Percentiles rank a stretch among this genome's conserved stretches.
phyloP scores from a whole-genome alignment of 2,329 filamentous ascomycete species.

The Colletotrichum tabaci region DNA sequence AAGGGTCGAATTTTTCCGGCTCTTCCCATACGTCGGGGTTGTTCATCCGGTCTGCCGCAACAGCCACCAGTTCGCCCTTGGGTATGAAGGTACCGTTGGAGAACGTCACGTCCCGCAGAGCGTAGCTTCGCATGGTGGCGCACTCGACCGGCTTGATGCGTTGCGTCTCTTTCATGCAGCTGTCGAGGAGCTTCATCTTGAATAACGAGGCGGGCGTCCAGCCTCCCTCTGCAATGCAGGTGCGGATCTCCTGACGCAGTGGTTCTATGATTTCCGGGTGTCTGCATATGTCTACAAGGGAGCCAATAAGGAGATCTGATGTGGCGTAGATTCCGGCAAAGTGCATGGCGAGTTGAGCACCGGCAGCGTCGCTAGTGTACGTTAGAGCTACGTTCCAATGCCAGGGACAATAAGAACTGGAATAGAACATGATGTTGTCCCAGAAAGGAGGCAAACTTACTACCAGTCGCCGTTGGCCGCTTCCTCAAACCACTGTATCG shows the following conservation, averaged over 20 bases:
- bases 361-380: not conserved
- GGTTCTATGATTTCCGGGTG: constrained; percentile 57
- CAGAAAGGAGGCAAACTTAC: no score
- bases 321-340: not conserved
- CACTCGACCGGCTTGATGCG: constrained; percentile 40
- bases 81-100: constrained; percentile 6
- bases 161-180: constrained; percentile 57
- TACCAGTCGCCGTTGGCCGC: not conserved
- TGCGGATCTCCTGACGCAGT: constrained; percentile 58
- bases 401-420: no score
- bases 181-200: constrained; percentile 58
- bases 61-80: constrained; percentile 12
- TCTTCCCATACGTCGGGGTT: not conserved
- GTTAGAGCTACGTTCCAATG: no score
- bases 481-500: not conserved
- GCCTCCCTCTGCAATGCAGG: constrained; percentile 52
- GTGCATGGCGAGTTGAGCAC: not conserved
- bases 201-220: constrained; percentile 54
- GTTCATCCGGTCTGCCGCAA: not conserved
- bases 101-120: not conserved
- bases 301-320: not conserved
- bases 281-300: constrained; percentile 52
- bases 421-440: no score
- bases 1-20: not conserved
- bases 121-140: constrained; percentile 2